Conservation (phyloP, 257 asterid genomes). For the Solanum paucissectum region DNA sequence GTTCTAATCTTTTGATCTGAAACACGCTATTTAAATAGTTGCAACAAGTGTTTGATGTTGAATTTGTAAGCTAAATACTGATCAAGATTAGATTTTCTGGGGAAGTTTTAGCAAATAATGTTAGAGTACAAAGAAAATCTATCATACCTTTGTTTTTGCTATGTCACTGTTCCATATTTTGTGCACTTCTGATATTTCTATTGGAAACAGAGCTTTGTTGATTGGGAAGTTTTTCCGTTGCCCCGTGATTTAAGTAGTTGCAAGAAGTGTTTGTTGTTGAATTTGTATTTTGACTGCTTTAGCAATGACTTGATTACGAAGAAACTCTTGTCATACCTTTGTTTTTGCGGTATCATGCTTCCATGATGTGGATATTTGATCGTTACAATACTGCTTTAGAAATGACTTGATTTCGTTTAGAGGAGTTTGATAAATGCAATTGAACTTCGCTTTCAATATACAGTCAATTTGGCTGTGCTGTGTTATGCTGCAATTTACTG, state of each 20-base stretch:
- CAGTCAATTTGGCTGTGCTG: neutral
- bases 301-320: neutral
- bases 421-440: neutral
- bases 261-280: neutral
- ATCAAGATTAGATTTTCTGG: neutral
- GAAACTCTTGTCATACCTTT: neutral
- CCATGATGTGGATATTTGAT: slow-evolving; percentile 15
- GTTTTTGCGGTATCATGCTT: neutral
- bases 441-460: neutral
- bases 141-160: neutral
- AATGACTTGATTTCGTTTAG: neutral
- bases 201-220: neutral
- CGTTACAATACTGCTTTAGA: slow-evolving; percentile 10
- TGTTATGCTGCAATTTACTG: neutral
- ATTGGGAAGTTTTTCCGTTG: neutral
- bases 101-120: neutral
- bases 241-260: neutral
- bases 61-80: neutral
- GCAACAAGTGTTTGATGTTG: neutral
- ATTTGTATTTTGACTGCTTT: neutral
- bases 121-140: neutral
- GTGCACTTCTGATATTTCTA: neutral
- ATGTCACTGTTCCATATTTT: neutral
- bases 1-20: neutral
- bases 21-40: neutral